phyloP scores from a whole-genome alignment of 1,284 basidiomycete species.

The Cutaneotrichosporon cutaneum region DNA sequence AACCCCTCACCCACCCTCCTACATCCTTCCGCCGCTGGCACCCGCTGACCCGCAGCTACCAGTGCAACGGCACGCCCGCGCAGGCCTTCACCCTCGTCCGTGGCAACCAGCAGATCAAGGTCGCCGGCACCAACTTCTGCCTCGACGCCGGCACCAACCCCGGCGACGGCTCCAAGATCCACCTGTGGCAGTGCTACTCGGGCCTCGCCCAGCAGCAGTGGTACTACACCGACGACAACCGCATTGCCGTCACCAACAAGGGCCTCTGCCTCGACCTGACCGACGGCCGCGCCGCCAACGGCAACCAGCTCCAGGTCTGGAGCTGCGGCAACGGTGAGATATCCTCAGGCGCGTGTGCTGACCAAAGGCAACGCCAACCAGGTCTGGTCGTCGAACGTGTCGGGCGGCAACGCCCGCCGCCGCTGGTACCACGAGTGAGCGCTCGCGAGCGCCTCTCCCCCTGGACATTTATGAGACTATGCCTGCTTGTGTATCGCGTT shows the following conservation, averaged over 20 bases:
- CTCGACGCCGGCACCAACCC: conserved; percentile 35
- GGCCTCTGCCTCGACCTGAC: conserved; percentile 40
- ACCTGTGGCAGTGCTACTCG: conserved; percentile 30
- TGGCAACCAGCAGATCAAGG: conserved; percentile 21
- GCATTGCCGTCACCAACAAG: conserved; percentile 21
- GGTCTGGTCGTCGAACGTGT: conserved; percentile 29
- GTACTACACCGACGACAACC: conserved; percentile 31
- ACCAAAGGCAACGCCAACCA: conserved; percentile 41
- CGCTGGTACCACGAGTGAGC: conserved; percentile 15
- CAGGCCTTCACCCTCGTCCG: conserved; percentile 21
- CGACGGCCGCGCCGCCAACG: conserved; percentile 24
- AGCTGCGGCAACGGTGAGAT: conserved; percentile 16
- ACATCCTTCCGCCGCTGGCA: not conserved
- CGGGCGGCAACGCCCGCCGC: conserved; percentile 4
- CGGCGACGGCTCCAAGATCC: conserved; percentile 24
- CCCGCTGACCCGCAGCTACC: conserved; percentile 15
- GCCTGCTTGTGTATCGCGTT: not conserved
- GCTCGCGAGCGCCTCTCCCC: not conserved
- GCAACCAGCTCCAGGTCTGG: conserved; percentile 30
- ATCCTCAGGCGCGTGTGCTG: not conserved
- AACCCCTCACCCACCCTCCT: not conserved
- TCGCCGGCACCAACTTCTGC: conserved; percentile 38
- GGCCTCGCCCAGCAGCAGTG: conserved; percentile 31
- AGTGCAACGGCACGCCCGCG: conserved; percentile 27
- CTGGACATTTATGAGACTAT: not conserved